These are phyloP conservation scores for Thelonectria olida DNA, from an alignment of 2,329 filamentous ascomycete species.

Conservation along the genomic window DNA sequence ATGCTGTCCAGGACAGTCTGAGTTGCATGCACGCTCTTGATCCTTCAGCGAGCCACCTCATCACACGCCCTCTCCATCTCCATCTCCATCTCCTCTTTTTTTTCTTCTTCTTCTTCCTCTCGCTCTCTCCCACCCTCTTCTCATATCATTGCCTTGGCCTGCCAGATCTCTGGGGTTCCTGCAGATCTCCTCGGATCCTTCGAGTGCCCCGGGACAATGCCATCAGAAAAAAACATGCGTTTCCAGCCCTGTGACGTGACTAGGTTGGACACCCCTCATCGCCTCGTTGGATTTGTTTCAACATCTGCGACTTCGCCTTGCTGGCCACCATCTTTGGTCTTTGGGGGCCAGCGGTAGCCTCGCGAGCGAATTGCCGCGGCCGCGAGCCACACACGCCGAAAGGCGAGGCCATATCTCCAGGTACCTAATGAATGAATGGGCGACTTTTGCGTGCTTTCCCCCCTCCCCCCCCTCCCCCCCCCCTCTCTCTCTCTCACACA, in stretches of 20 bases:
- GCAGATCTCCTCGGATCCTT: constrained; percentile 37
- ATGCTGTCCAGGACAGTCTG: too few relatives aligned
- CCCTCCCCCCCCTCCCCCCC: too few relatives aligned
- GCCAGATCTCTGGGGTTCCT: constrained; percentile 41
- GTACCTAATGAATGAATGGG: too few relatives aligned
- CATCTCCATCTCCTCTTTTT: too few relatives aligned
- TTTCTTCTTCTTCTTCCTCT: neutral
- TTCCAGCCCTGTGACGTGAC: constrained; percentile 13
- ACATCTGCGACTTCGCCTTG: neutral
- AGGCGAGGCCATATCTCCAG: too few relatives aligned
- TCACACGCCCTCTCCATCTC: neutral
- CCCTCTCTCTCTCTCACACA: too few relatives aligned
- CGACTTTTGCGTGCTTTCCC: too few relatives aligned
- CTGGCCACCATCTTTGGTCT: too few relatives aligned
- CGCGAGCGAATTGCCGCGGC: too few relatives aligned
- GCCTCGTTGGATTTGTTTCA: constrained; percentile 10
- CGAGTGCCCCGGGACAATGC: neutral
- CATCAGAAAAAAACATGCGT: constrained; percentile 3
- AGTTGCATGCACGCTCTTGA: neutral
- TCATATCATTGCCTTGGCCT: constrained; percentile 4
- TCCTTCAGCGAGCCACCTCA: neutral
- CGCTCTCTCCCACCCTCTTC: neutral
- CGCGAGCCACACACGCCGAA: too few relatives aligned
- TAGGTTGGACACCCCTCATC: neutral
- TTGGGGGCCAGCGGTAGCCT: too few relatives aligned